Conservation (phyloP, 2,329 filamentous ascomycete species). For the Bipolaris cookei region DNA sequence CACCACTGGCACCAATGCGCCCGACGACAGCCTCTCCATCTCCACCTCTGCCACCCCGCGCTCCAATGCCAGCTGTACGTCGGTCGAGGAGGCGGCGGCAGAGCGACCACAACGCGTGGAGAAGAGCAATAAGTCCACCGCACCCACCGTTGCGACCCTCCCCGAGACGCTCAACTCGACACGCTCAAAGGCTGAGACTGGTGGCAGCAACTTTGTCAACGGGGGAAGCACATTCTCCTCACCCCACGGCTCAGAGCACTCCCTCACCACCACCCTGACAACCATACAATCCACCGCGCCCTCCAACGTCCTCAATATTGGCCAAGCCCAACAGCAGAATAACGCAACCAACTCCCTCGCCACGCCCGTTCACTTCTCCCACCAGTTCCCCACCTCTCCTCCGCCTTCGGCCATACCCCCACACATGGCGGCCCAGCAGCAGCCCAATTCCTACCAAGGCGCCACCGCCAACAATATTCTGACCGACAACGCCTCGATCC, state of each 20-base stretch:
- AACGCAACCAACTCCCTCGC: constrained; percentile 43
- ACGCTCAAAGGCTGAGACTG: constrained; percentile 82
- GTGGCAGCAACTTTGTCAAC: constrained; percentile 64
- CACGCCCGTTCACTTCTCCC: constrained; percentile 60
- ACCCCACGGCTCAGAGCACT: constrained; percentile 79
- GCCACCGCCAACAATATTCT: constrained; percentile 82
- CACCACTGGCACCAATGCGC: constrained; percentile 51
- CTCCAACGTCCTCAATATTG: constrained; percentile 55
- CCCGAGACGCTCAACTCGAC: constrained; percentile 77
- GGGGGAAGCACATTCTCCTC: constrained; percentile 82
- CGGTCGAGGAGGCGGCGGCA: constrained; percentile 59
- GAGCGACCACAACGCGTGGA: constrained; percentile 61
- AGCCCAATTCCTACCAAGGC: constrained; percentile 75
- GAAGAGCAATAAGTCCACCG: constrained; percentile 73
- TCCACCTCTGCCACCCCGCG: constrained; percentile 55
- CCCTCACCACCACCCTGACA: constrained; percentile 81
- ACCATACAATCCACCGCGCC: constrained; percentile 80
- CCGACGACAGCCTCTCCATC: constrained; percentile 53
- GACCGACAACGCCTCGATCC: constrained; percentile 83
- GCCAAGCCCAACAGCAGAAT: constrained; percentile 40
- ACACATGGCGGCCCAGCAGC: constrained; percentile 65
- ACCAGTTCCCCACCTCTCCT: constrained; percentile 61
- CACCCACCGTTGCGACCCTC: constrained; percentile 84
- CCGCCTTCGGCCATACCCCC: constrained; percentile 74
- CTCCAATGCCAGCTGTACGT: constrained; percentile 61